Evolutionary conservation across 495 filamentous ascomycete species (phyloP), one percentile per base, ranked within the genome.

Genomic region (Xylaria bambusicola): DNA sequence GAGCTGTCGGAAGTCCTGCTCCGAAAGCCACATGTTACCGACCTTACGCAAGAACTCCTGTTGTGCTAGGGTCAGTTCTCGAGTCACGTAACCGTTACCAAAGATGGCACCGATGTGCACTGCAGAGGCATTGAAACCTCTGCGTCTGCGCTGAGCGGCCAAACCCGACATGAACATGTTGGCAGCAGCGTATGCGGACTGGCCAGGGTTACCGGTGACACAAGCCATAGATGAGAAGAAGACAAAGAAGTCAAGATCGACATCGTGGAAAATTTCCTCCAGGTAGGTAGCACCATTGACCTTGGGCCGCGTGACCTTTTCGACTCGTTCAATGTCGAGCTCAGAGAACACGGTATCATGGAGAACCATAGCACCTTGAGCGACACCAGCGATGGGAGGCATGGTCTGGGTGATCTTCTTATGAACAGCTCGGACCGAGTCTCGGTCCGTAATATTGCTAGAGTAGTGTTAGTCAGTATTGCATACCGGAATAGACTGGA

Each of bases 211-310:
- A 0, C 84, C 83, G 24, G 75, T 55, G 0, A 80, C 61, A 12
- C 67, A 70, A 2, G 72, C 59, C 0, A 80, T 52, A 9, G 83
- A 86, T 12, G 81, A 83, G 33, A 83, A 75, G 23, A 77, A 68
- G 21, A 84, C 62, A 65, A 86, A 85, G 70, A 86, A 86, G 57
- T 85, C 82, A 0, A 86, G 70, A 1, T 63, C 27, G 0, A 54
- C 26, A 0, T 66, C 53, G 18, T 47, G 24, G 63, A 82, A 81
- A 0, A 76, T 1, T 1, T 66, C 35, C 18, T 76, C 63, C 0
- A 77, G 60, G 26, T 70, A 60, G 6, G 52, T 60, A 41, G 56
- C 61, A 6, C 71, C 74, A 0, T 68, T 47, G 17, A 80, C 69
- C 46, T 80, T 81, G 0, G 77, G 75, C 18, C 44, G 44, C 0